Evolutionary conservation across 306 rosid species (phyloP).

Genomic region (Lotus japonicus): DNA sequence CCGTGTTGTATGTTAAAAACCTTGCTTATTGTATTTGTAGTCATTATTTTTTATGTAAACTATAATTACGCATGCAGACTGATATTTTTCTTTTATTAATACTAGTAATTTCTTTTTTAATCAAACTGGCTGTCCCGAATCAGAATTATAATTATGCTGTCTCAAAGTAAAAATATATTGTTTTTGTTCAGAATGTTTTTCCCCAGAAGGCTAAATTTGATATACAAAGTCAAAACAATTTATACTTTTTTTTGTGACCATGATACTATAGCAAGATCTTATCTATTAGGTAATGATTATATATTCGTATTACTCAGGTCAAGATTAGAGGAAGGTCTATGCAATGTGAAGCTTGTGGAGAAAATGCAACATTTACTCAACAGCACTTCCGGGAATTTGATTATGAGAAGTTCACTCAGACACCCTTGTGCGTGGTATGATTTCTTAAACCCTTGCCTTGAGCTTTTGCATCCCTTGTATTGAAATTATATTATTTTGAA

Average conservation of each 20-base stretch:
- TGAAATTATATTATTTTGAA: background rate
- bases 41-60: constrained; percentile 1
- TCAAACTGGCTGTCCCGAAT: background rate
- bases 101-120: background rate
- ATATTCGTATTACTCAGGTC: constrained; percentile 48
- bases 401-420: constrained; percentile 80
- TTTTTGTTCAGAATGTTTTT: background rate
- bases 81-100: background rate
- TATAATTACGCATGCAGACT: background rate
- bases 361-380: constrained; percentile 46
- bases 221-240: background rate
- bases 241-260: background rate
- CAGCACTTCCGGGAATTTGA: constrained; percentile 68
- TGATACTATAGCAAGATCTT: background rate
- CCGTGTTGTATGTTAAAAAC: constrained; percentile 56
- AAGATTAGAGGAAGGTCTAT: constrained; percentile 85
- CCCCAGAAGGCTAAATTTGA: background rate
- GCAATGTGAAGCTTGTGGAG: constrained; percentile 76
- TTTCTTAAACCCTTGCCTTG: constrained; percentile 6
- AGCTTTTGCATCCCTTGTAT: background rate
- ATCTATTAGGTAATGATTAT: background rate
- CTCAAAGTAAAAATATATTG: background rate
- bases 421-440: constrained; percentile 68
- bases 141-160: background rate
- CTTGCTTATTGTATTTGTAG: background rate